Base-by-base conservation (phyloP, 768 basidiomycete species). In the Tylopilus rubrobrunneus region DNA sequence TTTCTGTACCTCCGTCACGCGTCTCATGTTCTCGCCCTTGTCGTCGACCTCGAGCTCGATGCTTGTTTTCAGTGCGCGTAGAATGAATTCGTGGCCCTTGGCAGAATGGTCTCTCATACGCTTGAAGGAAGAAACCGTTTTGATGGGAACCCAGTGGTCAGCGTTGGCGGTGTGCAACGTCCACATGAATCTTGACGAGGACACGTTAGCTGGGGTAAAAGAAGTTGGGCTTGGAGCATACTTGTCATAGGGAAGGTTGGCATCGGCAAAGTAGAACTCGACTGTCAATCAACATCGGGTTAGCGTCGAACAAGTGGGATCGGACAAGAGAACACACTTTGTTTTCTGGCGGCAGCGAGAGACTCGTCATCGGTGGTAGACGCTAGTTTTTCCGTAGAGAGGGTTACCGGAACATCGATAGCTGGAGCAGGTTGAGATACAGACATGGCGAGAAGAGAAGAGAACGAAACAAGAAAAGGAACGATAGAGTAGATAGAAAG, bases 251-350 rank as follows among this genome's bases (percentile, higher is more conserved):
- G 95, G 95, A 49, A 98, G 81, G 72, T 98, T 97, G n/a, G 92
- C 81, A 71, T 96, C 93, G 48, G 89, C 89, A 72, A 98, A 94
- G 76, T 98, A 97, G 72, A 97, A 98, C 67, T 94, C 90, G 63
- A 96, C 95, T 97, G 34, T 42, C 48, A 43, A 25, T 2, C 36
- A 11, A 36, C 4, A 17, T 27, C 33, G 48, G 39, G 44, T 53
- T 1, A 52, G 34, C 21, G 15, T 19, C 15, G 51, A 42, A 29
- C 23, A 5, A 14, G 12, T 27, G 3, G 23, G 49, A 10, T 19
- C 21, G 44, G 40, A 54, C 29, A 5, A 14, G 36, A 42, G 43
- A 19, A 67, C 78, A 51, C 56, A 82, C 86, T 74, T 65, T 88
- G 85, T 59, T 76, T 76, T 51, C 75, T 74, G 1, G 81, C 83